Percentiles rank a stretch among this genome's conserved stretches.
Conservation (phyloP, 2,329 filamentous ascomycete species). For the Botrytis paeoniae region DNA sequence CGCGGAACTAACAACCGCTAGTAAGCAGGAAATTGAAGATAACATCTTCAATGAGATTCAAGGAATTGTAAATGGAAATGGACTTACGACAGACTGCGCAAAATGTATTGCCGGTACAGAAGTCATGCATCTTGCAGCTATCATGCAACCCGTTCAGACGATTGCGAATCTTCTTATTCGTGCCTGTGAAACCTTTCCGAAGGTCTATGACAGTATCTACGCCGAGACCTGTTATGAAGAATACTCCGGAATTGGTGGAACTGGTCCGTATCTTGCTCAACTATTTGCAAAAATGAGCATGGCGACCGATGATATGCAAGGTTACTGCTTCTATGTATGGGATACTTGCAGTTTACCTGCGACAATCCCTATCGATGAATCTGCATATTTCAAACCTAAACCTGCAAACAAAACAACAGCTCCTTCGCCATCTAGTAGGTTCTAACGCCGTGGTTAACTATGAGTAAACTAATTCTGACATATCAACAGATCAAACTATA, state of each 20-base stretch:
- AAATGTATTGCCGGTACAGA: constrained; percentile 19
- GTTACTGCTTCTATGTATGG: constrained; percentile 15
- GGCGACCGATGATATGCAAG: constrained; percentile 13
- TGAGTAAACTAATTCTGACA: not conserved
- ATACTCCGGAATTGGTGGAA: constrained; percentile 19
- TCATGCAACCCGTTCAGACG: constrained; percentile 13
- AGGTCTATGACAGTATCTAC: constrained; percentile 17
- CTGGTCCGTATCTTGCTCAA: constrained; percentile 17
- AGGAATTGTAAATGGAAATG: constrained; percentile 12
- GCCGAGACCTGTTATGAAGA: constrained; percentile 17
- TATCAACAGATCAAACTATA: constrained; percentile 7
- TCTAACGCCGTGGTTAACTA: not conserved
- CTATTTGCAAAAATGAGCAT: constrained; percentile 19
- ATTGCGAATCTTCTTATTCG: constrained; percentile 18
- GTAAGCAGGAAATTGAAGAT: constrained; percentile 17
- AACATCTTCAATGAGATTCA: constrained; percentile 14
- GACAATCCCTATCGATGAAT: constrained; percentile 7
- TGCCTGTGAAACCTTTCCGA: constrained; percentile 17
- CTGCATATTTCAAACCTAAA: constrained; percentile 15
- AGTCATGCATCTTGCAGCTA: constrained; percentile 18
- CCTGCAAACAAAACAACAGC: constrained; percentile 14
- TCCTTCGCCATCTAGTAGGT: constrained; percentile 12
- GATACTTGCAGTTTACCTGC: constrained; percentile 12
- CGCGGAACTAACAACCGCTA: not conserved
- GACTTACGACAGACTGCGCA: constrained; percentile 9